Evolutionary conservation across 2,329 filamentous ascomycete species (phyloP).

Genomic region (Aspergillus neotritici): DNA sequence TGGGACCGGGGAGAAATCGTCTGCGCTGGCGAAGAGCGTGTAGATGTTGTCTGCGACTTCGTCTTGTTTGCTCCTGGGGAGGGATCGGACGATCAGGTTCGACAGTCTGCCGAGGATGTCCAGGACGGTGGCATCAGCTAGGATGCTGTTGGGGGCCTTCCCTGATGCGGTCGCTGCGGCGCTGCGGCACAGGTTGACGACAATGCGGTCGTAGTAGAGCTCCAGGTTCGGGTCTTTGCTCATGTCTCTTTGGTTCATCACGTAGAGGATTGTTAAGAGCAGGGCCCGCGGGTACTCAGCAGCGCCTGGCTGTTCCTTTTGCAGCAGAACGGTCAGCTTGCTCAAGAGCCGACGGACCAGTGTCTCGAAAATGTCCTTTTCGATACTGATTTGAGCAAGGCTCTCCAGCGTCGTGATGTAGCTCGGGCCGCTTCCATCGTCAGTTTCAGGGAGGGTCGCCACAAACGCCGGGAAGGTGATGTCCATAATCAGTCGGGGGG

Average conservation of each 20-base stretch:
- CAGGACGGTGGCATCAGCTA: constrained; percentile 50
- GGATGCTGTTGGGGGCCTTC: constrained; percentile 29
- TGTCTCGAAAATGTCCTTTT: constrained; percentile 59
- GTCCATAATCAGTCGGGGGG: constrained; percentile 57
- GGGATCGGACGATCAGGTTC: constrained; percentile 54
- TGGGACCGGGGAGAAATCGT: constrained; percentile 32
- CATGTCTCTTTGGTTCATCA: constrained; percentile 50
- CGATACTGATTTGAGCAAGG: constrained; percentile 58
- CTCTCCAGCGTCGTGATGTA: constrained; percentile 58
- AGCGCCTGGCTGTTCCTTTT: constrained; percentile 43
- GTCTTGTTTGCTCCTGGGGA: constrained; percentile 49
- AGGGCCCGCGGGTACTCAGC: constrained; percentile 54
- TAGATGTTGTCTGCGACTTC: constrained; percentile 51
- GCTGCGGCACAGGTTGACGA: constrained; percentile 39
- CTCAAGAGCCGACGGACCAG: constrained; percentile 58
- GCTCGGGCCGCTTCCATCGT: constrained; percentile 39
- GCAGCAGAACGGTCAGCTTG: constrained; percentile 54
- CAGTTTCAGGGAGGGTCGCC: constrained; percentile 56
- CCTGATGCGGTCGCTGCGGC: constrained; percentile 34
- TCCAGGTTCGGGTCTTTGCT: constrained; percentile 39
- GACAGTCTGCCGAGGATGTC: constrained; percentile 57
- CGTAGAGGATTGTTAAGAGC: constrained; percentile 57
- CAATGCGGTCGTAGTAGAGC: constrained; percentile 48
- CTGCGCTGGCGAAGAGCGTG: constrained; percentile 43
- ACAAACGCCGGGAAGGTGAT: constrained; percentile 63